Percentiles rank a stretch among this genome's conserved stretches.
Evolutionary conservation across 257 asterid species (phyloP).

Genomic region (Eucommia ulmoides): DNA sequence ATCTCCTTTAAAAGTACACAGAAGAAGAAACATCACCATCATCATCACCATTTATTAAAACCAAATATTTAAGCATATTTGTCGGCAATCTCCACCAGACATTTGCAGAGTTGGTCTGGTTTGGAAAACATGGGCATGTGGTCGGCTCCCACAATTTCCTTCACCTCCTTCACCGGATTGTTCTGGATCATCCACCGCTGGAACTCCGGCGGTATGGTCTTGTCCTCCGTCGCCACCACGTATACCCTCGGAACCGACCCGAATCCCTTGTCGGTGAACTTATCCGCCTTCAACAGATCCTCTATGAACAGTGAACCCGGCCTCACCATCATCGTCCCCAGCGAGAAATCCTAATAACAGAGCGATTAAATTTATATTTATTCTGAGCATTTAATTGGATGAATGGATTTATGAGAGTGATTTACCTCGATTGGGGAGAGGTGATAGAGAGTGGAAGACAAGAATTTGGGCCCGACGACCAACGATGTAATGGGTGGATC

Average conservation of each 20-base stretch:
- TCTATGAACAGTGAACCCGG: constrained; percentile 54
- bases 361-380: no score
- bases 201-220: constrained; percentile 30
- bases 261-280: constrained; percentile 32
- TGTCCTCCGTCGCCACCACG: constrained; percentile 37
- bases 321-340: constrained; percentile 33
- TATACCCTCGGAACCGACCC: constrained; percentile 43
- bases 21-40: no score
- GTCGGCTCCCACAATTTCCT: constrained; percentile 51
- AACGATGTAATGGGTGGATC: constrained; percentile 41
- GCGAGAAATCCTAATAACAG: constrained; percentile 27
- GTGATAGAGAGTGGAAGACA: constrained; percentile 39
- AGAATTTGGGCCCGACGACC: constrained; percentile 42
- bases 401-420: not conserved
- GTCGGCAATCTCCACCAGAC: constrained; percentile 27
- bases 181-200: constrained; percentile 47
- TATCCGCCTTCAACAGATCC: constrained; percentile 26
- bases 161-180: constrained; percentile 42
- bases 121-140: constrained; percentile 53
- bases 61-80: constrained; percentile 18
- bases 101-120: constrained; percentile 37
- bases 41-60: no score
- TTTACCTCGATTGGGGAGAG: constrained; percentile 35
- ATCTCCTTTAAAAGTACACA: no score
- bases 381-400: not conserved